These are phyloP conservation scores for Eudorina sp. DNA, from an alignment of 139 green algal genomes.

Conservation along the genomic window DNA sequence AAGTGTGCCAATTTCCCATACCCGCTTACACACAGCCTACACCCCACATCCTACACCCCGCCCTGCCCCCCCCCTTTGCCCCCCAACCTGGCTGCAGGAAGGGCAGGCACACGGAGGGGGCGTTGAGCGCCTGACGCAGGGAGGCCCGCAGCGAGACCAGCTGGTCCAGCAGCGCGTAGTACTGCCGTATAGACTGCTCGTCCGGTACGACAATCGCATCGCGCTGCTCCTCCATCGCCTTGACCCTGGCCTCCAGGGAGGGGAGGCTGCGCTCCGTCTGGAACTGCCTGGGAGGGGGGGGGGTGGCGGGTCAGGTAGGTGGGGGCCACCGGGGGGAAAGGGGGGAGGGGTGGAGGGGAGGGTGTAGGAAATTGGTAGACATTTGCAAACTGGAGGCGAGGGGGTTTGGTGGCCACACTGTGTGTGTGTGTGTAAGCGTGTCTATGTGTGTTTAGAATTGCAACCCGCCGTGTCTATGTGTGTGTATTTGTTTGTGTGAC, in stretches of 20 bases:
- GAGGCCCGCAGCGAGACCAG: conserved; percentile 44
- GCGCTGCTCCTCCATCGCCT: conserved; percentile 26
- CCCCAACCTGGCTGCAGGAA: conserved; percentile 86
- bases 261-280: conserved; percentile 73
- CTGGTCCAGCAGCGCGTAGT: conserved; percentile 68
- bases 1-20: too few species aligned
- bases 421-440: too few species aligned
- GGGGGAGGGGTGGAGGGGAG: too few species aligned
- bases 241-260: conserved; percentile 60
- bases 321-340: too few species aligned
- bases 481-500: too few species aligned
- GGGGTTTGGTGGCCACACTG: too few species aligned
- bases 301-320: neutral
- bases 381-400: too few species aligned
- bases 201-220: conserved; percentile 69
- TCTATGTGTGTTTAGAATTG: too few species aligned
- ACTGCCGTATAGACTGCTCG: conserved; percentile 54
- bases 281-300: conserved; percentile 51
- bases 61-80: neutral
- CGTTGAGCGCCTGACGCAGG: conserved; percentile 57
- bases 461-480: too few species aligned
- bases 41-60: too few species aligned
- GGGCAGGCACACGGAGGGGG: conserved; percentile 67
- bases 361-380: too few species aligned
- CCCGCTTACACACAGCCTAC: too few species aligned